These are phyloP conservation scores for Boeremia lycopersici DNA, from an alignment of 2,329 filamentous ascomycete genomes.

Conservation along the genomic window DNA sequence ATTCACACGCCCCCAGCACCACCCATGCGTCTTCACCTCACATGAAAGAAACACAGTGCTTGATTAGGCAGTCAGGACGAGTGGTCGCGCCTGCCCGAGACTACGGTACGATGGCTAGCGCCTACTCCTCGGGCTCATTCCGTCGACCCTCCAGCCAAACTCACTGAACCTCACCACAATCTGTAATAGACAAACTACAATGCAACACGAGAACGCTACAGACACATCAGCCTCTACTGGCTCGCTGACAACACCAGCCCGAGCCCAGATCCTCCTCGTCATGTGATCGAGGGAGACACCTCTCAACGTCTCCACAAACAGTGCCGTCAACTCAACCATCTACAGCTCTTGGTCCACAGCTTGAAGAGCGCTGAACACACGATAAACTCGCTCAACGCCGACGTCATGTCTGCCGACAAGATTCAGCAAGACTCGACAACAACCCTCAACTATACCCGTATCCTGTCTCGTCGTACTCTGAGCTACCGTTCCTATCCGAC, in stretches of 20 bases:
- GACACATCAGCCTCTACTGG: too few species aligned
- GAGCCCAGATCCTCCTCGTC: too few species aligned
- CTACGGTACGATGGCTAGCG: slow-evolving; percentile 21
- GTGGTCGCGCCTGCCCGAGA: background rate
- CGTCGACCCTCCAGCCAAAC: background rate
- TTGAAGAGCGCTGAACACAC: too few species aligned
- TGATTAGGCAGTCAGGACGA: background rate
- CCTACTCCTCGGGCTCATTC: slow-evolving; percentile 3
- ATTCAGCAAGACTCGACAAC: background rate
- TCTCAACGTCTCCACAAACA: too few species aligned
- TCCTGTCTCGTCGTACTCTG: slow-evolving; percentile 1
- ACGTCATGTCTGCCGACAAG: too few species aligned
- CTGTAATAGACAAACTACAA: background rate
- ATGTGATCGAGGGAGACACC: too few species aligned
- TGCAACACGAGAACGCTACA: too few species aligned
- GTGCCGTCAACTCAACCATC: too few species aligned
- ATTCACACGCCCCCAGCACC: background rate
- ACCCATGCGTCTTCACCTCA: background rate
- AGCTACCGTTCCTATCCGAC: background rate
- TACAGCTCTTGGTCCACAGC: too few species aligned
- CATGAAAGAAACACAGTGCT: background rate
- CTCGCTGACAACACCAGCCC: too few species aligned
- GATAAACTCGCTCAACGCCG: too few species aligned
- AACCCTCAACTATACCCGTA: background rate
- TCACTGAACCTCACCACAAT: background rate